phyloP scores from a whole-genome alignment of 2,329 filamentous ascomycete species.

The Xylariales sp. region DNA sequence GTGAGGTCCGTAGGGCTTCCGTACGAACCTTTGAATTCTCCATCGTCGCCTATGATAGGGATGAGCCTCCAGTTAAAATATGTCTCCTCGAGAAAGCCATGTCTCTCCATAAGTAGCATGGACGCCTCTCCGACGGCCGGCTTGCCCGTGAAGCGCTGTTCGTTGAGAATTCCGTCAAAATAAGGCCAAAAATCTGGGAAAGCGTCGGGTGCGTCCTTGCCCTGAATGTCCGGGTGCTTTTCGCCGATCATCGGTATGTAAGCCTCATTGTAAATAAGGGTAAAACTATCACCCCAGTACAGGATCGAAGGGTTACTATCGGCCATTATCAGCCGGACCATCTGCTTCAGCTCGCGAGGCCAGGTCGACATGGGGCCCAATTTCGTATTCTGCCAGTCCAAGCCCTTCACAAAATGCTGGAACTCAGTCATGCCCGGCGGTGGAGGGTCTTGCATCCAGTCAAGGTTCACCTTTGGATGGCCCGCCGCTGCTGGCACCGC shows the following conservation, averaged over 20 bases:
- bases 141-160: conserved; percentile 19
- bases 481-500: background rate
- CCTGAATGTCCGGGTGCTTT: conserved; percentile 29
- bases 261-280: conserved; percentile 31
- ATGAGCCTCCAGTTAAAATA: conserved; percentile 40
- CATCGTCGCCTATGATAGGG: conserved; percentile 32
- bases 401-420: conserved; percentile 21
- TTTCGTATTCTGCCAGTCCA: conserved; percentile 37
- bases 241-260: conserved; percentile 23
- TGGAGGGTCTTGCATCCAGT: conserved; percentile 15
- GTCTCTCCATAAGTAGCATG: conserved; percentile 23
- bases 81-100: conserved; percentile 31
- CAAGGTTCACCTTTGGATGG: conserved; percentile 9
- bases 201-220: conserved; percentile 30
- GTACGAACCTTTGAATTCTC: conserved; percentile 25
- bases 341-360: conserved; percentile 32
- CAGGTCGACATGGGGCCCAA: conserved; percentile 35
- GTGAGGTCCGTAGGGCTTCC: conserved; percentile 20
- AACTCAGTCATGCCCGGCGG: conserved; percentile 13
- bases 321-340: conserved; percentile 27
- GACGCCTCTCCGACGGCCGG: conserved; percentile 18
- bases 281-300: conserved; percentile 27
- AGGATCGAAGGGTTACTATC: conserved; percentile 28
- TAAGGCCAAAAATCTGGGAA: conserved; percentile 31
- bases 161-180: conserved; percentile 21